Evolutionary conservation across 106 monocot genomes (phyloP).

Genomic region (Dioscorea zingiberensis): DNA sequence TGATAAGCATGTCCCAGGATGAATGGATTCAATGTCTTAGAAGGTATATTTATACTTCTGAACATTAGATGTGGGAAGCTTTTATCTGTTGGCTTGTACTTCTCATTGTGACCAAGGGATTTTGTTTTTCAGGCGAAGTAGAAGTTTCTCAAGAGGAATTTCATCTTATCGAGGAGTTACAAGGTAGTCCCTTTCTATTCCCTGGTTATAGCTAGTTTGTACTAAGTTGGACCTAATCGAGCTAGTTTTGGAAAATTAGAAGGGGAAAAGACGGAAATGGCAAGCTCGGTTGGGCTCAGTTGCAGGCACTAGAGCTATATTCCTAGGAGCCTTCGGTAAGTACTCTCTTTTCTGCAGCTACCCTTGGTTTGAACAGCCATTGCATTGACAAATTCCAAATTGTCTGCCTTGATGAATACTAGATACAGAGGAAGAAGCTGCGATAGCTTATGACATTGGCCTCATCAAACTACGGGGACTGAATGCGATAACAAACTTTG

Average conservation of each 20-base stretch:
- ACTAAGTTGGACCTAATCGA: not conserved
- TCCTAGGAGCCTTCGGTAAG: slow-evolving; percentile 55
- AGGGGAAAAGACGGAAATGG: slow-evolving; percentile 54
- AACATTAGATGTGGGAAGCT: not conserved
- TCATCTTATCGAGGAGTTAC: slow-evolving; percentile 64
- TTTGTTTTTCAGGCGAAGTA: slow-evolving; percentile 33
- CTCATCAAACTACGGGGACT: slow-evolving; percentile 31
- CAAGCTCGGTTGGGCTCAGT: slow-evolving; percentile 50
- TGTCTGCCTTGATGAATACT: not conserved
- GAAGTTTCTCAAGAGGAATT: slow-evolving; percentile 57
- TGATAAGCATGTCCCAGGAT: slow-evolving; percentile 31
- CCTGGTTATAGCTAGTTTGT: not conserved
- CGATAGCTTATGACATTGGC: slow-evolving; percentile 52
- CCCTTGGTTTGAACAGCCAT: not conserved
- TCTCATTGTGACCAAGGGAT: not conserved
- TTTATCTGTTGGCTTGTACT: not conserved
- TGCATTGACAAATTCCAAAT: not conserved
- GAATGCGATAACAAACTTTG: slow-evolving; percentile 49
- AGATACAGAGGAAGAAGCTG: slow-evolving; percentile 56
- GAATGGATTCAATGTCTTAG: slow-evolving; percentile 47
- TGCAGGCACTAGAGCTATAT: slow-evolving; percentile 41
- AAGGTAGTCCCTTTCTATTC: slow-evolving; percentile 23
- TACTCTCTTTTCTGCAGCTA: not conserved
- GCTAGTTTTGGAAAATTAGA: not conserved
- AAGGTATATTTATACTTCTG: slow-evolving; percentile 21